Evolutionary conservation across 2,329 filamentous ascomycete species (phyloP).

Genomic region (Sarocladiaceae sp.): DNA sequence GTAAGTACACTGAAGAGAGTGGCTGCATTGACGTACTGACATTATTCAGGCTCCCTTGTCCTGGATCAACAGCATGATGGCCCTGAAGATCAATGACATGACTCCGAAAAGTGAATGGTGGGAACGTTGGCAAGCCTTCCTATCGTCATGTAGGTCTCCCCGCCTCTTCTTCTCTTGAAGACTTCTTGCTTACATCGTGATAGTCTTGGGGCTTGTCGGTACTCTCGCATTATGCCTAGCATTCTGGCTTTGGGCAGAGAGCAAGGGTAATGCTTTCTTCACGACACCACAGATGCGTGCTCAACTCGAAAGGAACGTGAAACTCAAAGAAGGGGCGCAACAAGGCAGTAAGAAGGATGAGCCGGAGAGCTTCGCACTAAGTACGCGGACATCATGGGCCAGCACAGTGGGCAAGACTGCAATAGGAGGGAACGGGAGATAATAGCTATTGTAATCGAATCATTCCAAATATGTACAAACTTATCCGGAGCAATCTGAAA

Average conservation of each 20-base stretch:
- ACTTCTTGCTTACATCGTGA: neutral
- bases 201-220: neutral
- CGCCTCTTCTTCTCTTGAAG: neutral
- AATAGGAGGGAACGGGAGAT: neutral
- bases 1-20: too few relatives aligned
- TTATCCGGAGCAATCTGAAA: too few relatives aligned
- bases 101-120: slow-evolving; percentile 1
- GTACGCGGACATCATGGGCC: neutral
- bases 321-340: neutral
- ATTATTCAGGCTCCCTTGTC: neutral
- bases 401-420: neutral
- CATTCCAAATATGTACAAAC: too few relatives aligned
- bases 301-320: neutral
- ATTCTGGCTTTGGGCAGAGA: slow-evolving; percentile 5
- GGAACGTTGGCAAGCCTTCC: slow-evolving; percentile 1
- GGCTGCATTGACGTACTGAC: neutral
- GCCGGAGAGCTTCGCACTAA: neutral
- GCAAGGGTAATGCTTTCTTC: slow-evolving; percentile 4
- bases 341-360: neutral
- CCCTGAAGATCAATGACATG: neutral
- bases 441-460: too few relatives aligned
- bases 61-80: slow-evolving; percentile 7
- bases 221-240: neutral
- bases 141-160: neutral
- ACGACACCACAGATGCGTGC: slow-evolving; percentile 1